Conservation (phyloP, 2,329 filamentous ascomycete genomes). For the Gnomoniopsis smithogilvyi region DNA sequence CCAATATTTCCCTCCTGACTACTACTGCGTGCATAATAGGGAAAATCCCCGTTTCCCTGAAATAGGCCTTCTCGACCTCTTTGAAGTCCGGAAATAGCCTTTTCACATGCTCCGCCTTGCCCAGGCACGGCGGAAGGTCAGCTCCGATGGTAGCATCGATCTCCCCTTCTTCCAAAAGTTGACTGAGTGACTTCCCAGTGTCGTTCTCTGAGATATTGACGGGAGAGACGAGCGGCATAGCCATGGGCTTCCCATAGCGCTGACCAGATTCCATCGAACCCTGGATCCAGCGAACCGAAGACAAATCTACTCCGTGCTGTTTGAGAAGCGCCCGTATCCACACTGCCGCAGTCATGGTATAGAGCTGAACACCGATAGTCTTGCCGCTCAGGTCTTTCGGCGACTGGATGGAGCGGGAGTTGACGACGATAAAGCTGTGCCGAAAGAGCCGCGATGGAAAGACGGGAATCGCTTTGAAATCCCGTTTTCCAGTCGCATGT, state of each 20-base stretch:
- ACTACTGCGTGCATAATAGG: constrained; percentile 11
- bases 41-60: constrained; percentile 3
- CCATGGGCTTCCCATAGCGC: constrained; percentile 26
- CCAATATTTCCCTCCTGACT: constrained; percentile 22
- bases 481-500: constrained; percentile 23
- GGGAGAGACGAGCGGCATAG: constrained; percentile 23
- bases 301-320: constrained; percentile 31
- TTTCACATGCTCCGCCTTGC: constrained; percentile 24
- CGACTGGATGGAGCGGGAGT: constrained; percentile 25
- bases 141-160: constrained; percentile 35
- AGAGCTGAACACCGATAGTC: constrained; percentile 32
- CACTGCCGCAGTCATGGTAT: constrained; percentile 36
- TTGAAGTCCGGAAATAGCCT: constrained; percentile 34
- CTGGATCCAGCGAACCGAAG: constrained; percentile 29
- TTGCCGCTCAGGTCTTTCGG: constrained; percentile 31
- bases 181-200: constrained; percentile 26
- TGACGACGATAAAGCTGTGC: constrained; percentile 31
- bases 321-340: constrained; percentile 30
- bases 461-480: constrained; percentile 29
- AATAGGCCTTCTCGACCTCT: constrained; percentile 31
- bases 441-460: constrained; percentile 31
- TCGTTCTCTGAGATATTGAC: constrained; percentile 26
- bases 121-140: constrained; percentile 28
- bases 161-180: constrained; percentile 32
- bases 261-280: constrained; percentile 28